Evolutionary conservation across 805 yeast species (phyloP), one percentile per base, ranked within the genome.

Genomic region (Wickerhamiella hasegawae): DNA sequence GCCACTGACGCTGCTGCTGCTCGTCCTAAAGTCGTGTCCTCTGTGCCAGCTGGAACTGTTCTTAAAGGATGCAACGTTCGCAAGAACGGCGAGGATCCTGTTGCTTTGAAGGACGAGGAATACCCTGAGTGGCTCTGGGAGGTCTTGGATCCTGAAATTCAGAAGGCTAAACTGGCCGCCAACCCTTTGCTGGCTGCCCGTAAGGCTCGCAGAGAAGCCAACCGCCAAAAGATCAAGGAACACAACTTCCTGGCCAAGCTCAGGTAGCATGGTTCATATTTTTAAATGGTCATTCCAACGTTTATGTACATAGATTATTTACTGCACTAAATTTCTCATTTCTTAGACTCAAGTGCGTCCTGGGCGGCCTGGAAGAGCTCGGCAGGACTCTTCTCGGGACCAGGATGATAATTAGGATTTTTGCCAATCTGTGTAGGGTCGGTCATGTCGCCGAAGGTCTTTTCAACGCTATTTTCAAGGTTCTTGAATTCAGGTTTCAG

Each of bases 121-220:
- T 87, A 87, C 52, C 98, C 98, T 4, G 80, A 68, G 31, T 87
- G 98, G 98, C 65, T 87, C 35, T 90, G 97, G 97, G 71, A 68
- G 4, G 63, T 81, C 32, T 66, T 84, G 22, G 93, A 85, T 54
- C 62, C 68, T 34, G 68, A 69, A 26, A 69, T 69, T n/a, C 74
- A 71, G 49, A 62, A 65, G 38, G 68, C 62, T 19, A 62, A 68
- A 44, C 62, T 77, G 26, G 73, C 69, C 34, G 63, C 62, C 18
- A 71, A 71, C 38, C 81, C 82, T 28, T 64, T 75, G 34, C 68
- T 68, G 59, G 65, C 65, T 44, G 80, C 87, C 56, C 71, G 78
- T 52, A 79, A 70, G 52, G 69, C 71, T 49, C 63, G 83, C 47
- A 70, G 85, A 51, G 67, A 68, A 48, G 67, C 65, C 37, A 82